A percentile compares a stretch with the other conserved stretches of the same genome.
Conservation (phyloP, 306 rosid species). For the Vigna hirtella region DNA sequence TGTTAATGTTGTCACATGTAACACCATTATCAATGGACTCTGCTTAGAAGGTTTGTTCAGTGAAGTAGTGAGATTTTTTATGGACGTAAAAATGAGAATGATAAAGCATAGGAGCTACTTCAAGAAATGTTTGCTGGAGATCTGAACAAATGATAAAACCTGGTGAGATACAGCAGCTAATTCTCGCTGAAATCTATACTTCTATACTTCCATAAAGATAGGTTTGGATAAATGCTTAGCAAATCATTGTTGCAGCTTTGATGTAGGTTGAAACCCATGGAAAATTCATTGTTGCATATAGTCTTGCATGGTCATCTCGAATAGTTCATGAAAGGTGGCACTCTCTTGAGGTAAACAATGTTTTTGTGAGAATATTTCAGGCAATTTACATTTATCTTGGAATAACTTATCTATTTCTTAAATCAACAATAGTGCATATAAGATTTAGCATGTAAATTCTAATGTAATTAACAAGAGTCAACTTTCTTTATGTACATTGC, state of each 20-base stretch:
- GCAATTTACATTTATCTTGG: constrained; percentile 26
- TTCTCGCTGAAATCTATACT: neutral
- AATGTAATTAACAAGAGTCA: constrained; percentile 5
- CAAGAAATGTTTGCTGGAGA: constrained; percentile 36
- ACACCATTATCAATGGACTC: constrained; percentile 7
- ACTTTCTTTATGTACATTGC: neutral
- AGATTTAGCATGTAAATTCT: constrained; percentile 20
- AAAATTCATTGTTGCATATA: constrained; percentile 84
- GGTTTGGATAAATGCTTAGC: constrained; percentile 20
- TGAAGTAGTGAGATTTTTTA: constrained; percentile 1
- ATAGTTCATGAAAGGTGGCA: constrained; percentile 84
- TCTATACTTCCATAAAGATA: neutral
- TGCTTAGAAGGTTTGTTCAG: constrained; percentile 20
- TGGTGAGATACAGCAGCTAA: neutral
- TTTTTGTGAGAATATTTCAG: constrained; percentile 24
- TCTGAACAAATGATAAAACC: constrained; percentile 13
- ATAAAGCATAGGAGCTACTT: constrained; percentile 18
- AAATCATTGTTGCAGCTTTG: constrained; percentile 69
- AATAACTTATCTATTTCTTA: neutral
- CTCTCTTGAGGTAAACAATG: constrained; percentile 72
- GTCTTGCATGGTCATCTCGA: constrained; percentile 92
- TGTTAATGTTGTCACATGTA: neutral
- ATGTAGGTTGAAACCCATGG: constrained; percentile 98
- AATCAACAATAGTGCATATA: constrained; percentile 11
- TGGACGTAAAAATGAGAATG: neutral